Evolutionary conservation across 1,139 yeast species (phyloP), one percentile per base, ranked within the genome.

Genomic region (Kodamaea suecica): DNA sequence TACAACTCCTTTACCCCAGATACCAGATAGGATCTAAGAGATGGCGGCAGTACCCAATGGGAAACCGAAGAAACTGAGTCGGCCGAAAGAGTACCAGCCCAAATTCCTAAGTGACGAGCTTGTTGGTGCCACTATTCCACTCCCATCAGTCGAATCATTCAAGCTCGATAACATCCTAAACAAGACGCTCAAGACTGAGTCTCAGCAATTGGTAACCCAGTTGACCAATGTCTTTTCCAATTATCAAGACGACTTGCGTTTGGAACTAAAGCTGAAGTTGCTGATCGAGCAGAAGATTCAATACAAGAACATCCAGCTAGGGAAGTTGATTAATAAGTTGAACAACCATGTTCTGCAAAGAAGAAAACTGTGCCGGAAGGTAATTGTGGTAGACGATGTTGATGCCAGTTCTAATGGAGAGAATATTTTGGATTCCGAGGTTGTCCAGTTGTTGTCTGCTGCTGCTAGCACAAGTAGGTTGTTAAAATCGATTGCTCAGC

Each of bases 241-340:
- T 37, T 73, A 70, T 46, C 66, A 65, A 30, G 49, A 55, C 27
- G 79, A 73, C 43, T 49, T 73, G 34, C 59, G 68, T 39, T 42
- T 44, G 12, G 70, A 62, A 36, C 57, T 70, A 28, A 56, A 65
- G 32, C 52, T 47, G 26, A 61, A 63, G 35, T 45, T 70, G 29
- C 50, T 62, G 6, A 50, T 60, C 15, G 70, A 67, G 44, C 71
- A 69, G 42, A 54, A 52, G 38, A 54, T 65, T 17, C 72, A 67
- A 40, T 58, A 55, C 38, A 61, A 54, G 44, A 64, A 64, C 44
- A 56, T 62, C 30, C 57, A 53, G 36, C 52, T 58, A 25, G 68
- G 61, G 30, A 60, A 56, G 39, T 45, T 44, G 36, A 53, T 63
- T n/a, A 49, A 45, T 17, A 43, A 43, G 13, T 49, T 57, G 34